Conservation (phyloP, 768 basidiomycete species). For the Boletus eberwhitei region DNA sequence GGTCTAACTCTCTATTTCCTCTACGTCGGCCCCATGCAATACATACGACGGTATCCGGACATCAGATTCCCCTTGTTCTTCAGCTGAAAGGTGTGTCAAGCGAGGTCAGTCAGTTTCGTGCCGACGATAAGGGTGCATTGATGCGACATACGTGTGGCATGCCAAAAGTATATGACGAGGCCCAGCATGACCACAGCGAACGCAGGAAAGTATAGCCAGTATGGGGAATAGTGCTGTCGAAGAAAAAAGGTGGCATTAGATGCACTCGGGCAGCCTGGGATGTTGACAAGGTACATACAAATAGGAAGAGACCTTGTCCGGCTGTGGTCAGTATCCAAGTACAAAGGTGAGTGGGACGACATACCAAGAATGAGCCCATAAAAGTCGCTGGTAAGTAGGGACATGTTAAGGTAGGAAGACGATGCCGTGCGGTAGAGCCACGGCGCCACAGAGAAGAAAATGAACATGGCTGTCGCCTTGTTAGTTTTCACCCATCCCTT, state of each 20-base stretch:
- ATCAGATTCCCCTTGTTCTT: constrained; percentile 58
- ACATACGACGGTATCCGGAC: constrained; percentile 23
- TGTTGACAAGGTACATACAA: constrained; percentile 33
- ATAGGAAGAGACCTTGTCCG: constrained; percentile 45
- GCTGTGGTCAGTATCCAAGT: not conserved
- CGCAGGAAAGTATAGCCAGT: constrained; percentile 85
- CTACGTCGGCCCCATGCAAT: constrained; percentile 1
- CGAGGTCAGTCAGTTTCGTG: not conserved
- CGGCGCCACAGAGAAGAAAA: constrained; percentile 80
- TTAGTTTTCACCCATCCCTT: not conserved
- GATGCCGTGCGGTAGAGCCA: constrained; percentile 81
- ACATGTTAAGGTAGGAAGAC: constrained; percentile 81
- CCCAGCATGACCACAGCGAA: constrained; percentile 69
- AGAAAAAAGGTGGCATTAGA: not conserved
- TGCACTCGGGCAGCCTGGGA: not conserved
- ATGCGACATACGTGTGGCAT: constrained; percentile 62
- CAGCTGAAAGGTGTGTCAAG: constrained; percentile 43
- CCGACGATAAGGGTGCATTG: not conserved
- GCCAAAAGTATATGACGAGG: constrained; percentile 83
- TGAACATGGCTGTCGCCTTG: constrained; percentile 56
- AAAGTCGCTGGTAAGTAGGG: constrained; percentile 81
- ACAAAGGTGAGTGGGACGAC: not conserved
- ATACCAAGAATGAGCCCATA: constrained; percentile 74
- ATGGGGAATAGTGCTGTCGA: constrained; percentile 71
- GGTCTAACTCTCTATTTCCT: constrained; percentile 14